phyloP scores from a whole-genome alignment of 23 red algal species.

The Gracilariopsis chorda region DNA sequence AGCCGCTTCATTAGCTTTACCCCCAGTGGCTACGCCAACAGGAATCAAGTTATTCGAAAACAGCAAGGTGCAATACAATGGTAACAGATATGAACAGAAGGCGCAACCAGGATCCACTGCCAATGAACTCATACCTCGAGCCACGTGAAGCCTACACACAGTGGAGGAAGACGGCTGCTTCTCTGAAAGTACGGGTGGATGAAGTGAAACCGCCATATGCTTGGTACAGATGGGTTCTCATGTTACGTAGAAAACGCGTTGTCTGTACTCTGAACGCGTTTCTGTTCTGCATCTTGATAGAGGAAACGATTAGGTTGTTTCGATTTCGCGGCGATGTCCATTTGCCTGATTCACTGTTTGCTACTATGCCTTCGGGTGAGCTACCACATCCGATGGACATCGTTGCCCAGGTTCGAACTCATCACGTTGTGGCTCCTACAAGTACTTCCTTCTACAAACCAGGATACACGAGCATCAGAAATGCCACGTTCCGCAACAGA shows the following conservation, averaged over 20 bases:
- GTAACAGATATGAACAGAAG: too few relatives aligned
- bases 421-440: background rate
- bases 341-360: background rate
- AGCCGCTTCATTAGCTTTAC: too few relatives aligned
- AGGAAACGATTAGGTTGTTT: conserved; percentile 15
- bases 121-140: too few relatives aligned
- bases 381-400: conserved; percentile 55
- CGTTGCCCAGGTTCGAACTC: conserved; percentile 30
- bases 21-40: too few relatives aligned
- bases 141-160: too few relatives aligned
- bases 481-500: conserved; percentile 59
- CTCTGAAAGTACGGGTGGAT: too few relatives aligned
- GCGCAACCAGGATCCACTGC: too few relatives aligned
- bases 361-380: background rate
- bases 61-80: too few relatives aligned
- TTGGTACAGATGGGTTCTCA: background rate
- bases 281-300: conserved; percentile 3
- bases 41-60: too few relatives aligned
- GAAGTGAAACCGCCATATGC: background rate
- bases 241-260: background rate
- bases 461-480: conserved; percentile 27
- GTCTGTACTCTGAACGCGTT: conserved; percentile 14
- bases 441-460: background rate
- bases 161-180: too few relatives aligned
- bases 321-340: conserved; percentile 2